phyloP scores from a whole-genome alignment of 2,329 filamentous ascomycete genomes.

The Talaromyces atroroseus region DNA sequence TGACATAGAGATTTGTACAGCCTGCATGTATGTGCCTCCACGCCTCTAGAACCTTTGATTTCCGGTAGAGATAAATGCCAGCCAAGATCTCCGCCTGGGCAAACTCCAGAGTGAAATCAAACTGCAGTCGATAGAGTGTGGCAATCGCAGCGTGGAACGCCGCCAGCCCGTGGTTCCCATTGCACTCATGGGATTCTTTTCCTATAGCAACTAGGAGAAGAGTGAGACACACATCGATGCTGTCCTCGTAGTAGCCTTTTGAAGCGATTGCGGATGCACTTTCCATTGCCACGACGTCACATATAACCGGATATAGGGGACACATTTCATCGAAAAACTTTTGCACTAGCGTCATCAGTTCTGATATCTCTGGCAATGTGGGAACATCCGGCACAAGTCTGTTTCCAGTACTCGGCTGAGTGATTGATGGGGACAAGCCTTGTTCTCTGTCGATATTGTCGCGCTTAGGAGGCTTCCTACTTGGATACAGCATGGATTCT shows the following conservation, averaged over 20 bases:
- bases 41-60: not conserved
- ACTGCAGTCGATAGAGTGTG: not conserved
- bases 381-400: not conserved
- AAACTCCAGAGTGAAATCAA: constrained; percentile 5
- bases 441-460: not conserved
- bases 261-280: not conserved
- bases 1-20: constrained; percentile 2
- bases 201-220: not conserved
- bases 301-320: constrained; percentile 1
- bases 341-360: not conserved
- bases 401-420: not conserved
- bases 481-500: not conserved
- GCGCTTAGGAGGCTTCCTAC: not conserved
- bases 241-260: not conserved
- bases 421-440: not conserved
- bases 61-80: not conserved
- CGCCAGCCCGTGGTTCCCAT: not conserved
- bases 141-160: not conserved
- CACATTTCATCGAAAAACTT: constrained; percentile 1
- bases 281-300: constrained; percentile 1
- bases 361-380: not conserved
- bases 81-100: not conserved
- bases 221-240: constrained; percentile 1
- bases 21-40: constrained; percentile 1
- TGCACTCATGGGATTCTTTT: not conserved